Evolutionary conservation across 2,329 filamentous ascomycete genomes (phyloP).

Genomic region (Neonectria ditissima): DNA sequence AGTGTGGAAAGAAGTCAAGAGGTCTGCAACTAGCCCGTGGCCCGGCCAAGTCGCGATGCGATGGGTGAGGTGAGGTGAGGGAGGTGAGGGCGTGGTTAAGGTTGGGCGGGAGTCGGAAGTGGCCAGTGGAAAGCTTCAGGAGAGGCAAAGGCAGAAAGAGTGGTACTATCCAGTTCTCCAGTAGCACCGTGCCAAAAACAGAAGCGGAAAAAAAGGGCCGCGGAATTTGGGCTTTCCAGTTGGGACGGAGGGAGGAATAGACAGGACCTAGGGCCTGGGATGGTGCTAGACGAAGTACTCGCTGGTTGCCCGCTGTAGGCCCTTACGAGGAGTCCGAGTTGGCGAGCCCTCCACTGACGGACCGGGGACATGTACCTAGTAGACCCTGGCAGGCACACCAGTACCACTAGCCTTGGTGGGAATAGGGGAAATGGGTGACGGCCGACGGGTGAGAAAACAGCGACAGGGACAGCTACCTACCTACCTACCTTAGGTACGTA

Average conservation of each 20-base stretch:
- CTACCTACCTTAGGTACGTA: too few species aligned
- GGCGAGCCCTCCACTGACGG: neutral
- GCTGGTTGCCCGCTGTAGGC: neutral
- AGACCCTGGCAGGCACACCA: slow-evolving; percentile 8
- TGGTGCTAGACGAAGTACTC: neutral
- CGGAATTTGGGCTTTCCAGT: slow-evolving; percentile 5
- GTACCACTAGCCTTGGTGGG: slow-evolving; percentile 6
- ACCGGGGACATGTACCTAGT: neutral
- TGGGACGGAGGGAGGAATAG: slow-evolving; percentile 6
- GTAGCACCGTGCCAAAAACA: slow-evolving; percentile 37
- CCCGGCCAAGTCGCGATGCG: slow-evolving; percentile 51
- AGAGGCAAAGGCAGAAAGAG: slow-evolving; percentile 34
- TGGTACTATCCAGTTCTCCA: slow-evolving; percentile 8
- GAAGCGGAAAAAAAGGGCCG: slow-evolving; percentile 20
- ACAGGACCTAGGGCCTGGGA: neutral
- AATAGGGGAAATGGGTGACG: neutral
- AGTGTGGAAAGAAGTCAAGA: slow-evolving; percentile 30
- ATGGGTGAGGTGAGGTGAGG: slow-evolving; percentile 34
- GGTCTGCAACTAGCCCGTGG: slow-evolving; percentile 51
- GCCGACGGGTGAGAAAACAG: neutral
- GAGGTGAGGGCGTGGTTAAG: slow-evolving; percentile 40
- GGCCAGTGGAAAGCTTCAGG: slow-evolving; percentile 44
- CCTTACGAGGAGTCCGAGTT: neutral
- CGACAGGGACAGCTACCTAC: neutral
- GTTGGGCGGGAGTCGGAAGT: slow-evolving; percentile 34